Base-by-base conservation (phyloP, 1,284 basidiomycete genomes). In the Grifola frondosa region DNA sequence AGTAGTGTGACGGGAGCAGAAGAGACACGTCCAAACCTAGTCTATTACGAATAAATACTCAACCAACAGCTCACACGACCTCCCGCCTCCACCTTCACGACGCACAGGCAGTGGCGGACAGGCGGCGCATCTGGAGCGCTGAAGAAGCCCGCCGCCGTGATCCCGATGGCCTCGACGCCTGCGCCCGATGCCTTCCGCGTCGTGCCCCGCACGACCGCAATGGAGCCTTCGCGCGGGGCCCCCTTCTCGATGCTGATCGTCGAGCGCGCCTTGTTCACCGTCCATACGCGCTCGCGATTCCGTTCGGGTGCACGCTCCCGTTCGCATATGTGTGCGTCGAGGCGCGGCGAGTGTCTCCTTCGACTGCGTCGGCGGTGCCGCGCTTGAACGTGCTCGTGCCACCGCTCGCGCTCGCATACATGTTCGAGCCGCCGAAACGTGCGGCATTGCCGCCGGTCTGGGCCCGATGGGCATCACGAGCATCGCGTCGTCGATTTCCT, bases 131-230 rank as follows among this genome's bases (percentile, higher is more conserved):
- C 57, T 2, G 82, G 80, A 2, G 83, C 69, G n/a, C 72, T 67
- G 59, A 89, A 89, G 59, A 89, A 89, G 1, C 87, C 87, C 24
- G 70, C 74, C 22, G 84, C 86, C 22, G 81, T 87, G 40, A 89
- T 71, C 16, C 84, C 74, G 33, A 84, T 59, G 20, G 85, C 81
- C 63, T 84, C 80, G 36, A 88, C 86, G 20, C 75, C 81, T 22
- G 83, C 76, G 12, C 82, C 87, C 42, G 67, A 68, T 32, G 75
- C 65, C 68, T 88, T 87, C 56, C 75, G 66, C 54, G 69, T 71
- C 47, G 80, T 78, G n/a, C 78, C 80, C 30, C 77, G 65, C 40
- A 83, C 81, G 36, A 86, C 60, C 15, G 78, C 68, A 46, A 88
- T 84, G 16, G 81, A 80, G 6, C 82, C 80, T 53, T 68, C 74